phyloP scores from a whole-genome alignment of 202 grass and related monocot genomes.

The Zoysia matrella region DNA sequence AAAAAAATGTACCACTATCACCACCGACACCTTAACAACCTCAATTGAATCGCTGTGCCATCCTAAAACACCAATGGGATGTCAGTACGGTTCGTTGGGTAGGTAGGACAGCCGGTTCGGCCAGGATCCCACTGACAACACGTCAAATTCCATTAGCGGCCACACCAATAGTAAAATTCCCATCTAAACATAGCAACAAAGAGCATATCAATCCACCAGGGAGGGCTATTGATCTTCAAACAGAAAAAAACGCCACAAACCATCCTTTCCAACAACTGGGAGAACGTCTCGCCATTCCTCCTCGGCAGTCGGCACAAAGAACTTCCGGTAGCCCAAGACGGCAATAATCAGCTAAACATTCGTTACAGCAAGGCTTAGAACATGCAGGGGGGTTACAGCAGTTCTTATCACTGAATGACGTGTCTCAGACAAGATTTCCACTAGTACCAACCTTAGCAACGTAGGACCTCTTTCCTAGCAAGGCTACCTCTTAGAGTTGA shows the following conservation, averaged over 20 bases:
- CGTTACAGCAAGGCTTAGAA: neutral
- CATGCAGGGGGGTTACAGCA: neutral
- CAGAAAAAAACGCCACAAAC: no score
- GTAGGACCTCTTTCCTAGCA: neutral
- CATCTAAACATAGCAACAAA: neutral
- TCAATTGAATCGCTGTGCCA: conserved; percentile 21
- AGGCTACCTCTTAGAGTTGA: neutral
- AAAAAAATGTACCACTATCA: neutral
- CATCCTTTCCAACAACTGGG: no score
- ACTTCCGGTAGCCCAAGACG: neutral
- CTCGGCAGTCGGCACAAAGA: no score
- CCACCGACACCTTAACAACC: conserved; percentile 19
- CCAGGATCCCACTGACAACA: conserved; percentile 22
- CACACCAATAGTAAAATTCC: neutral
- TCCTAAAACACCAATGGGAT: conserved; percentile 5
- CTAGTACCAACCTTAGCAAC: no score
- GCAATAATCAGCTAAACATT: neutral
- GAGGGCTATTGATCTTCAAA: neutral
- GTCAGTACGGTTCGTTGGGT: conserved; percentile 14
- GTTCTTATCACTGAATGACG: neutral
- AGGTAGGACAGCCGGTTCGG: conserved; percentile 21
- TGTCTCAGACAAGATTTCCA: neutral
- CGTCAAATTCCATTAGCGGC: conserved; percentile 15
- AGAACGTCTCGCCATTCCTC: no score
- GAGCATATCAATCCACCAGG: neutral